Base-by-base conservation (phyloP, 208 protist species). In the Jaenimonas drosophilae region DNA sequence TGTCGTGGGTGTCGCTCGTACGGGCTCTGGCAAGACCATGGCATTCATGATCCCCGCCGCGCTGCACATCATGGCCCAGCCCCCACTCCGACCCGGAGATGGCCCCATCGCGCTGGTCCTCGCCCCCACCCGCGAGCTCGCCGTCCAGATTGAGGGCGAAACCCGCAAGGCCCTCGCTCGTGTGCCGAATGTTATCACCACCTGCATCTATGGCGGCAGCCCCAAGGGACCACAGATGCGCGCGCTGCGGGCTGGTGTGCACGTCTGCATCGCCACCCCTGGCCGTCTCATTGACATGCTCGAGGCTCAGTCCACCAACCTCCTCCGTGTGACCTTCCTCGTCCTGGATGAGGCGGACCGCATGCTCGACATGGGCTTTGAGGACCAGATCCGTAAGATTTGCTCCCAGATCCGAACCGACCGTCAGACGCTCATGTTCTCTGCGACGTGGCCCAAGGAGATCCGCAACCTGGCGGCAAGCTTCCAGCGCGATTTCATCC, bases 341-440 rank as follows among this genome's bases (percentile, higher is more conserved):
- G 96, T 98, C 20, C 66, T 99, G 12, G 97, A 99, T 58, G 97
- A 99, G 69, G 96, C 96, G 4, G 96, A 99, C 54, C 70, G 97
- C 38, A 98, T 99, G 96, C 95, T 99, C 23, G 97, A 99, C 60
- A 96, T 99, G 83, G 97, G 97, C 23, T 99, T 99, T 64, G 96
- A 98, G 61, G 84, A 91, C 11, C 97, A 99, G 69, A 98, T 99
- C 31, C 81, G 66, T n/a, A 79, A 86, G 31, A 89, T 99, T 32
- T 76, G 98, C 50, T 76, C 77, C 14, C 89, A 97, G 59, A 85
- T 97, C 3, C 76, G 95, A 39, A 81, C 88, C 5, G 92, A 98
- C 59, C 55, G 97, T 19, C 97, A 99, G 75, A 98, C 95, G 25
- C 77, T 98, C 5, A 89, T 99, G 78, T 98, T 98, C 64, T 97